These are phyloP conservation scores for Arbutus unedo DNA, from an alignment of 148 eudicot species.

Conservation along the genomic window DNA sequence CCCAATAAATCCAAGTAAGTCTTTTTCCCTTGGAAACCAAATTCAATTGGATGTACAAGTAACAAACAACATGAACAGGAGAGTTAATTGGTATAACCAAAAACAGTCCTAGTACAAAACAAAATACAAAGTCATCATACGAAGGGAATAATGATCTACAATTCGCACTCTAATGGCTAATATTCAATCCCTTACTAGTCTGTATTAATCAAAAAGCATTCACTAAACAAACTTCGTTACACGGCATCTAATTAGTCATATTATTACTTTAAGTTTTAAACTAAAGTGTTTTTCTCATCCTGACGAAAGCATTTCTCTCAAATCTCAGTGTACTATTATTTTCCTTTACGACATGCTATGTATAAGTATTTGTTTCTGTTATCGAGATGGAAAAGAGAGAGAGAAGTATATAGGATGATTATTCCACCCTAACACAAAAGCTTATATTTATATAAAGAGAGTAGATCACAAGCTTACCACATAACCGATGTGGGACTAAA, in stretches of 20 bases:
- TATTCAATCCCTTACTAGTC: background rate
- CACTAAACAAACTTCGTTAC: background rate
- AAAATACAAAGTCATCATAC: background rate
- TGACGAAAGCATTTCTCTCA: background rate
- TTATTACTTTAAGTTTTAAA: background rate
- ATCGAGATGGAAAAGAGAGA: too few species aligned
- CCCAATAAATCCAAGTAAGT: background rate
- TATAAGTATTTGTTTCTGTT: background rate
- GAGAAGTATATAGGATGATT: too few species aligned
- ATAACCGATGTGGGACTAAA: too few species aligned
- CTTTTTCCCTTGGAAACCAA: background rate
- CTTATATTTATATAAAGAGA: too few species aligned
- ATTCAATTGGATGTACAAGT: background rate
- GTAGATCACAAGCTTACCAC: too few species aligned
- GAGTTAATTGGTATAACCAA: background rate
- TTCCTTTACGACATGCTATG: background rate
- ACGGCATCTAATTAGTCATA: background rate
- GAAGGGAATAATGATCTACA: background rate
- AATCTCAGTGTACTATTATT: background rate
- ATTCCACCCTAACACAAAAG: too few species aligned
- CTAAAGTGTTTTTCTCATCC: background rate
- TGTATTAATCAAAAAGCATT: background rate
- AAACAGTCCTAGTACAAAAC: background rate
- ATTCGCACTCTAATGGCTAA: background rate
- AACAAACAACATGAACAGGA: background rate